Evolutionary conservation across 2,329 filamentous ascomycete species (phyloP).

Genomic region (Fusarium algeriense): DNA sequence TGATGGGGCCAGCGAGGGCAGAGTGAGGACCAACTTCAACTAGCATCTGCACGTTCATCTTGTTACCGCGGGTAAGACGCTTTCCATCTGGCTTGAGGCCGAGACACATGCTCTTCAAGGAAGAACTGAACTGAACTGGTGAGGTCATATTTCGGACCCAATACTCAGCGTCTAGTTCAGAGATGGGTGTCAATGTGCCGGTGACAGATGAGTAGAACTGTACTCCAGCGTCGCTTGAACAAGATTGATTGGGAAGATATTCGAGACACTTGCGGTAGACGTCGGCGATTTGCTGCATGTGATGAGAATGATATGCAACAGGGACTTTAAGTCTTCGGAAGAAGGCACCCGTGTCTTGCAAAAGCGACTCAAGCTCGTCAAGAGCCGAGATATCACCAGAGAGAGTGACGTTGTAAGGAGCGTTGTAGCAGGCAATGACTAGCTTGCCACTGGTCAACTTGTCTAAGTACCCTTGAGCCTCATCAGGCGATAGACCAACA

Average conservation of each 20-base stretch:
- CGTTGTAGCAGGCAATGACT: constrained; percentile 1
- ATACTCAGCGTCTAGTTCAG: background rate
- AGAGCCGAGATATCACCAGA: background rate
- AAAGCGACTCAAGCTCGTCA: background rate
- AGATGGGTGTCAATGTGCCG: background rate
- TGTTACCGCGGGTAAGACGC: background rate
- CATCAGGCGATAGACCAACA: background rate
- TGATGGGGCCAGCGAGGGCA: background rate
- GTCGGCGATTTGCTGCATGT: background rate
- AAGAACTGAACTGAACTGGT: background rate
- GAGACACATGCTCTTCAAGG: background rate
- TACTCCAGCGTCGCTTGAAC: background rate
- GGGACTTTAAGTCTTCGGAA: background rate
- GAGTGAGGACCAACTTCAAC: constrained; percentile 6
- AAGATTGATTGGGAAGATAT: background rate
- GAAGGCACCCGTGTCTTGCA: background rate
- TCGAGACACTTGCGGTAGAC: background rate
- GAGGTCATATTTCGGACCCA: constrained; percentile 1
- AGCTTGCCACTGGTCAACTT: background rate
- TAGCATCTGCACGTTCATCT: background rate
- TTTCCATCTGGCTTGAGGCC: background rate
- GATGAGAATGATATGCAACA: background rate
- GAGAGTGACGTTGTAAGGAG: background rate
- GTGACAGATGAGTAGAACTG: background rate
- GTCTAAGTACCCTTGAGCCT: background rate